phyloP scores from a whole-genome alignment of 352 stramenopile species.

The Globisporangium sylvaticum region DNA sequence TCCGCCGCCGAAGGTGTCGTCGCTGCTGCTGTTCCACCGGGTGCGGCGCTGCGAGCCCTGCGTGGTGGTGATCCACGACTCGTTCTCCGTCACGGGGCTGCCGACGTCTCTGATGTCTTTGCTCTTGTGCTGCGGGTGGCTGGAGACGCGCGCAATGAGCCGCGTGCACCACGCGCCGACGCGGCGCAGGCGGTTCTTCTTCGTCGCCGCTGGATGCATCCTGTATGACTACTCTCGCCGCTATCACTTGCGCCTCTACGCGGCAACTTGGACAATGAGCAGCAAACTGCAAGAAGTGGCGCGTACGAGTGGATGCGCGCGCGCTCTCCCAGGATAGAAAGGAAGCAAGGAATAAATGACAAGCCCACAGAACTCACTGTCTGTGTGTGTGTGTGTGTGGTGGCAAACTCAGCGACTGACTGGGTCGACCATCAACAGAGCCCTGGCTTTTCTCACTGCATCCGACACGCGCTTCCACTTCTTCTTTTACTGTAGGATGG shows the following conservation, averaged over 20 bases:
- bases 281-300: background rate
- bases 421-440: background rate
- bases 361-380: background rate
- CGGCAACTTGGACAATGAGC: constrained; percentile 10
- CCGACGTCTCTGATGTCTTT: background rate
- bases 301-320: background rate
- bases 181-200: constrained; percentile 2
- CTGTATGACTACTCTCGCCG: background rate
- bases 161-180: constrained; percentile 14
- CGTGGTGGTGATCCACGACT: constrained; percentile 10
- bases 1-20: background rate
- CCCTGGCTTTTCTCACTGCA: background rate
- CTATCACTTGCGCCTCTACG: background rate
- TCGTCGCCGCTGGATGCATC: background rate
- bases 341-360: background rate
- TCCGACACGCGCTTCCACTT: background rate
- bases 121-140: background rate
- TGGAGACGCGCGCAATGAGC: constrained; percentile 6
- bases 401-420: background rate
- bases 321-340: background rate
- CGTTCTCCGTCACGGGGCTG: constrained; percentile 8
- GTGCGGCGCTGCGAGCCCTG: background rate
- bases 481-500: background rate
- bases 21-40: constrained; percentile 5
- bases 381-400: background rate